Evolutionary conservation across 2,329 filamentous ascomycete species (phyloP).

Genomic region (Colletotrichum godetiae): DNA sequence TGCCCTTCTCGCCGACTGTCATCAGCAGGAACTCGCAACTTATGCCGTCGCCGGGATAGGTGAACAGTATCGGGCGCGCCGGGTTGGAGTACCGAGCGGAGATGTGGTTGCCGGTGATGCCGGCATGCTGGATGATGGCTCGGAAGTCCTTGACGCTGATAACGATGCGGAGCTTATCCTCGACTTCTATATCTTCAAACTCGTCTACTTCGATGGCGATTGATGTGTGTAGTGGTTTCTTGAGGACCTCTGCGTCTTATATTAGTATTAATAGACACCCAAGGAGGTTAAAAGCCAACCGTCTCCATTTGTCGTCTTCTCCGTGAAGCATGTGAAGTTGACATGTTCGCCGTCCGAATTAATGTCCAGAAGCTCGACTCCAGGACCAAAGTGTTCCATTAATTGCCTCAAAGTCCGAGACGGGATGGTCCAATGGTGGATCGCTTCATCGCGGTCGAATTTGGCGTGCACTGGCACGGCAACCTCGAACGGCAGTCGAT

Average conservation of each 20-base stretch:
- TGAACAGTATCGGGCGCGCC: conserved; percentile 77
- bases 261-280: conserved; percentile 31
- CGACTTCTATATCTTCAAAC: conserved; percentile 79
- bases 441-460: conserved; percentile 74
- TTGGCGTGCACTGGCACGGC: conserved; percentile 80
- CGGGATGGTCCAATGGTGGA: conserved; percentile 79
- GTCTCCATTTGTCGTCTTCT: conserved; percentile 77
- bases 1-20: conserved; percentile 77
- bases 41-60: conserved; percentile 76
- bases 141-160: conserved; percentile 88
- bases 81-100: conserved; percentile 78
- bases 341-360: conserved; percentile 79
- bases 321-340: conserved; percentile 84
- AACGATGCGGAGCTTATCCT: conserved; percentile 81
- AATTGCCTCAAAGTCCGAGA: conserved; percentile 78
- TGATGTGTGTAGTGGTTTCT: conserved; percentile 83
- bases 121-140: conserved; percentile 81
- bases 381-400: conserved; percentile 83
- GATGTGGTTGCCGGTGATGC: conserved; percentile 73
- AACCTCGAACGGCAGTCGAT: conserved; percentile 80
- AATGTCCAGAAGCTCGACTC: conserved; percentile 84
- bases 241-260: conserved; percentile 70
- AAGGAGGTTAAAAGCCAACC: conserved; percentile 41
- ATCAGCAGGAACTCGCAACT: conserved; percentile 83
- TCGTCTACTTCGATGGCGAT: conserved; percentile 82